Conservation (phyloP, 768 basidiomycete genomes). For the Neoboletus brunneissimus region DNA sequence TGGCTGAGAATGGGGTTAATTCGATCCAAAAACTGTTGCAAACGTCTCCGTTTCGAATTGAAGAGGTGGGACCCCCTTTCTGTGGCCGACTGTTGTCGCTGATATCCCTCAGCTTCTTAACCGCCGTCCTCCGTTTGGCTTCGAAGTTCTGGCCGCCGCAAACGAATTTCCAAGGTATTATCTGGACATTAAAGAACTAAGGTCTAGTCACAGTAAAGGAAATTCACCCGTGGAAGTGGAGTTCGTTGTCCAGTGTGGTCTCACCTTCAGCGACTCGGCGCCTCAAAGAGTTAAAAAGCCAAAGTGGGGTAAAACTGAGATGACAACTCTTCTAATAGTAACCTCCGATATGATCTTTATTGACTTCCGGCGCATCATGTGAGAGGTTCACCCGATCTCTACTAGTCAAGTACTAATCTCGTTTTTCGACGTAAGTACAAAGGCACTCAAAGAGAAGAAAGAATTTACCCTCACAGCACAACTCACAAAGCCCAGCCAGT, state of each 20-base stretch:
- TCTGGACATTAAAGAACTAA: slow-evolving; percentile 49
- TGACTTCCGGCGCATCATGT: slow-evolving; percentile 81
- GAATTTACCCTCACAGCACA: slow-evolving; percentile 57
- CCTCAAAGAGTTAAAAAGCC: slow-evolving; percentile 44
- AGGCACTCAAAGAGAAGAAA: slow-evolving; percentile 56
- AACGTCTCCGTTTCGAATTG: slow-evolving; percentile 59
- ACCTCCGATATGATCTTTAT: slow-evolving; percentile 74
- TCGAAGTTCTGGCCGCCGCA: slow-evolving; percentile 58
- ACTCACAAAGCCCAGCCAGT: slow-evolving; percentile 76
- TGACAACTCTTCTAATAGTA: slow-evolving; percentile 69
- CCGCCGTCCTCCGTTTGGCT: slow-evolving; percentile 71
- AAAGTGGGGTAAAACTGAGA: slow-evolving; percentile 46
- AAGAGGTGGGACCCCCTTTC: slow-evolving; percentile 44
- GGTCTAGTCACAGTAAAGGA: slow-evolving; percentile 41
- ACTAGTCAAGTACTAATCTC: slow-evolving; percentile 1
- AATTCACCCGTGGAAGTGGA: slow-evolving; percentile 55
- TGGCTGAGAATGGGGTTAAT: slow-evolving; percentile 71
- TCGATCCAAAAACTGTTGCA: slow-evolving; percentile 55
- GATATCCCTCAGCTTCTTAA: slow-evolving; percentile 57
- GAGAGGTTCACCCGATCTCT: slow-evolving; percentile 18
- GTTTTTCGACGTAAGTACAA: slow-evolving; percentile 50
- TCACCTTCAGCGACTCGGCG: slow-evolving; percentile 34
- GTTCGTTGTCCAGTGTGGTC: slow-evolving; percentile 55
- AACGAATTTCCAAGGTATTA: slow-evolving; percentile 66
- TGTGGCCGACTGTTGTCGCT: neutral